Conservation (phyloP, 1,139 yeast species). For the Pichia sp. region DNA sequence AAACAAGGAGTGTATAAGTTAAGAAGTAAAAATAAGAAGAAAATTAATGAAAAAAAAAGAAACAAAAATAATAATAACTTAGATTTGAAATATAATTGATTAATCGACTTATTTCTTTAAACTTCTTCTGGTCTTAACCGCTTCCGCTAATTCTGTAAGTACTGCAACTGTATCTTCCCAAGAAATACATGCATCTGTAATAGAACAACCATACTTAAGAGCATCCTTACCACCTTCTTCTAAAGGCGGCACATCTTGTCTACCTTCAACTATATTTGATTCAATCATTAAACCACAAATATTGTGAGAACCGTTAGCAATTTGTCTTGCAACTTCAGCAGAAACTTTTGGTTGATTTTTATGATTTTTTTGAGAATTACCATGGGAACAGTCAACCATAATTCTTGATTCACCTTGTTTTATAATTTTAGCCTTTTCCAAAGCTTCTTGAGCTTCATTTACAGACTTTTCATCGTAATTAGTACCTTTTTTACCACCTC, state of each 20-base stretch:
- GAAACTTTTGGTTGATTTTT: constrained; percentile 94
- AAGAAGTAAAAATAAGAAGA: too few relatives aligned
- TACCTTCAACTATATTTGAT: constrained; percentile 83
- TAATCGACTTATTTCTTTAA: constrained; percentile 2
- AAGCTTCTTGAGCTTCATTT: constrained; percentile 57
- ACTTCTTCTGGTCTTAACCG: constrained; percentile 70
- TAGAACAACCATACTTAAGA: constrained; percentile 85
- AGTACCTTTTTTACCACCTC: constrained; percentile 94
- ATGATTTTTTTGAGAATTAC: constrained; percentile 86
- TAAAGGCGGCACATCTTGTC: constrained; percentile 78
- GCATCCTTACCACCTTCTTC: constrained; percentile 61
- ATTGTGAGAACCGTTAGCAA: constrained; percentile 64
- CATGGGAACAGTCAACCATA: constrained; percentile 98
- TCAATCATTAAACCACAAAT: constrained; percentile 97
- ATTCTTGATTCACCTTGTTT: constrained; percentile 56
- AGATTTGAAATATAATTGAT: too few relatives aligned
- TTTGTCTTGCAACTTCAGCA: constrained; percentile 67
- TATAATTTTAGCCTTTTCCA: constrained; percentile 51
- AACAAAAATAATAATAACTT: not conserved
- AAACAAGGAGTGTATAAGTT: too few relatives aligned
- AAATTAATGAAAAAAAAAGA: not conserved
- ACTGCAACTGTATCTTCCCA: constrained; percentile 80
- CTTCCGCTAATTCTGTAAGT: constrained; percentile 63
- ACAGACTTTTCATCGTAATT: constrained; percentile 79
- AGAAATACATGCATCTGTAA: constrained; percentile 93